phyloP scores from a whole-genome alignment of 805 yeast genomes.

The Barnettozyma pratensis region DNA sequence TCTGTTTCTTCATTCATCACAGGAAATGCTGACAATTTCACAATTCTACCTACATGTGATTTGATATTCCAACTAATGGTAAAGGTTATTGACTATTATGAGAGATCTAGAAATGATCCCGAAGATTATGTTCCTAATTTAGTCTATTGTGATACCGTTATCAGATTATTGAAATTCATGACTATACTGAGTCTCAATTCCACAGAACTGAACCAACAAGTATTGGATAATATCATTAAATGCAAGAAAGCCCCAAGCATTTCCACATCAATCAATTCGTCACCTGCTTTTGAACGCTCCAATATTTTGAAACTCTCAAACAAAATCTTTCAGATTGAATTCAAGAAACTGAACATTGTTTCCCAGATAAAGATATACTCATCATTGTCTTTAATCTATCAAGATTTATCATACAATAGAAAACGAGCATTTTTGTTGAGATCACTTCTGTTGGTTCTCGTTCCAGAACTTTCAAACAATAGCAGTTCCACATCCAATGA shows the following conservation, averaged over 20 bases:
- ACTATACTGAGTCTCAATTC: constrained; percentile 33
- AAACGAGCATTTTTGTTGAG: constrained; percentile 68
- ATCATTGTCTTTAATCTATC: constrained; percentile 59
- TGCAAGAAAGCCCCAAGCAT: constrained; percentile 24
- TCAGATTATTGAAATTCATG: constrained; percentile 61
- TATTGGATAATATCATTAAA: constrained; percentile 42
- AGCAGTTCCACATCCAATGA: constrained; percentile 18
- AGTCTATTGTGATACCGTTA: constrained; percentile 66
- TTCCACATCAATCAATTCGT: not conserved
- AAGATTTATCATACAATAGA: constrained; percentile 53
- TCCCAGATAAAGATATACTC: constrained; percentile 62
- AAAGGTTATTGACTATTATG: constrained; percentile 40
- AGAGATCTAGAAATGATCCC: constrained; percentile 46
- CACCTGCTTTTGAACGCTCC: constrained; percentile 25
- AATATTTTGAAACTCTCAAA: constrained; percentile 48
- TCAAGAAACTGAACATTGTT: constrained; percentile 39
- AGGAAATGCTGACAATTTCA: constrained; percentile 2
- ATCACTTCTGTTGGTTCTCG: constrained; percentile 50
- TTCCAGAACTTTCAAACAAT: constrained; percentile 31
- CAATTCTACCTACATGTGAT: constrained; percentile 22
- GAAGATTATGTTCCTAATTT: constrained; percentile 81
- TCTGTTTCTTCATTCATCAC: constrained; percentile 20
- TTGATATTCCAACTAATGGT: constrained; percentile 34
- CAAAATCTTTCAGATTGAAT: constrained; percentile 39
- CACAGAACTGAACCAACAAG: constrained; percentile 34